These are phyloP conservation scores for Orbilia blumenaviensis DNA, from an alignment of 2,329 filamentous ascomycete genomes.

Conservation along the genomic window DNA sequence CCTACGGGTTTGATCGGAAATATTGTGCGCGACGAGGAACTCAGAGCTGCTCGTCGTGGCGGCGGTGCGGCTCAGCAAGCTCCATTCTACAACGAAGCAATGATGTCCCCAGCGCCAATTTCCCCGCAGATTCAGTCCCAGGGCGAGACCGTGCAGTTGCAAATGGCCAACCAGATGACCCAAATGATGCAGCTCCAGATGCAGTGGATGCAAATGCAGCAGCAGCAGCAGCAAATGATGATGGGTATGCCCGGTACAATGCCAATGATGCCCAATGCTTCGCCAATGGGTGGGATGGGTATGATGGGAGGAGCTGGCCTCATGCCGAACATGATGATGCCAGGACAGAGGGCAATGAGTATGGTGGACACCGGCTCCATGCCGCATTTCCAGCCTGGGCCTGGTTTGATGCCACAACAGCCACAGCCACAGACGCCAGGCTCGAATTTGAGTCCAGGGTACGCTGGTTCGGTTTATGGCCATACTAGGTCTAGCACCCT, in stretches of 20 bases:
- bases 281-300: slow-evolving; percentile 59
- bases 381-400: slow-evolving; percentile 62
- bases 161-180: slow-evolving; percentile 83
- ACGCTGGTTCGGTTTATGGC: slow-evolving; percentile 65
- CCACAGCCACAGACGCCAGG: slow-evolving; percentile 41
- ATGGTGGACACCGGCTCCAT: slow-evolving; percentile 79
- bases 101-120: slow-evolving; percentile 55
- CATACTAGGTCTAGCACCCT: slow-evolving; percentile 56
- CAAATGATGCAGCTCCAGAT: slow-evolving; percentile 94
- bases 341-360: slow-evolving; percentile 76
- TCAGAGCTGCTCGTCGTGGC: slow-evolving; percentile 51
- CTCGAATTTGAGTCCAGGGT: slow-evolving; percentile 59
- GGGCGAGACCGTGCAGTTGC: slow-evolving; percentile 77
- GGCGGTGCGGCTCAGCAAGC: slow-evolving; percentile 40
- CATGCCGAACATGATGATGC: slow-evolving; percentile 59
- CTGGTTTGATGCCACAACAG: slow-evolving; percentile 41
- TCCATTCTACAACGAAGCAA: slow-evolving; percentile 55
- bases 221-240: slow-evolving; percentile 57
- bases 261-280: slow-evolving; percentile 59
- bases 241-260: slow-evolving; percentile 57
- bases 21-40: slow-evolving; percentile 70
- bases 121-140: slow-evolving; percentile 64
- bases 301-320: slow-evolving; percentile 56
- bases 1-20: slow-evolving; percentile 86
- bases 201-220: slow-evolving; percentile 75